Base-by-base conservation (phyloP, 1,139 yeast species). In the Pneumocystis murina region DNA sequence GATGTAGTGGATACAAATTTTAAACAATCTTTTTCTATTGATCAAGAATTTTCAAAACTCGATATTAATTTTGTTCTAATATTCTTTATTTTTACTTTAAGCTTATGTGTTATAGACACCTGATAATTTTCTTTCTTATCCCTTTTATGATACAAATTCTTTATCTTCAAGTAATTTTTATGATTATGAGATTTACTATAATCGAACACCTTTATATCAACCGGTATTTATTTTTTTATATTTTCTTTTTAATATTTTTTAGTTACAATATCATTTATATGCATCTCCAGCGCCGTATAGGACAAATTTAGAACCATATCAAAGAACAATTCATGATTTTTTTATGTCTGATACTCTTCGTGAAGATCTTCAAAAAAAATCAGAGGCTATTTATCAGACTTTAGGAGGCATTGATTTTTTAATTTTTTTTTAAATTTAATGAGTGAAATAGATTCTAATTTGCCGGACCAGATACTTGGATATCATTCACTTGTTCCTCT, bases 261-360 rank as follows among this genome's bases (percentile, higher is more conserved):
- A 48, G 55, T 24, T 48, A 62, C 92, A 90, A 70, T 87, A 88
- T 71, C 96, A 91, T 74, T 75, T 90, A 61, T 91, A 91, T 74
- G 95, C 97, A 0, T 97, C 97, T 1, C 82, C 83, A 24, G 88
- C 95, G 2, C 94, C 95, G 3, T 91, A 91, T 36, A 83, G 87
- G 68, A 74, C 83, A 65, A 77, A 80, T 24, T 75, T 86, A 67
- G 80, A 82, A 59, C 82, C 87, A 1, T 83, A 89, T 72, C 91
- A 89, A 74, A 80, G 89, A 61, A 82, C 82, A 58, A 82, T 85
- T 3, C 82, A 82, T 66, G 82, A 80, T 67, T 79, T 91, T 72
- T 91, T 90, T 72, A 81, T 91, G 20, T 83, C 90, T 3, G 83
- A 83, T 69, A 81, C 86, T 61, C 72, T 91, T 62, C 80, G 97